Evolutionary conservation across 352 stramenopile genomes (phyloP).

Genomic region (Peronospora belbahrii): DNA sequence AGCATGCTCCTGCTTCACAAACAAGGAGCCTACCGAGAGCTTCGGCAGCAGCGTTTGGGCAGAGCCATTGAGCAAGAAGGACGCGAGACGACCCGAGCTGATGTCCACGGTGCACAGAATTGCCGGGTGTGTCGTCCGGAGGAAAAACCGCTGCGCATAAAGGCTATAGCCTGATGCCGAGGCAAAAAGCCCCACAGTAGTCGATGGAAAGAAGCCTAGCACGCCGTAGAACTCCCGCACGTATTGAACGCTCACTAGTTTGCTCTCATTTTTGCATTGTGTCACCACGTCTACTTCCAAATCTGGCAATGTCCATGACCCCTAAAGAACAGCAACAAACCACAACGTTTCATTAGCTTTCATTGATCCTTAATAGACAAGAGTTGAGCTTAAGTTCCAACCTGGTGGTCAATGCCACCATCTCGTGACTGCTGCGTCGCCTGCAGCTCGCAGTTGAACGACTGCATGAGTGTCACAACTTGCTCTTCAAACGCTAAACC

Average conservation of each 20-base stretch:
- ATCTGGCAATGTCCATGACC: conserved; percentile 56
- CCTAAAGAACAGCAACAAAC: conserved; percentile 20
- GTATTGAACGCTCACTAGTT: conserved; percentile 57
- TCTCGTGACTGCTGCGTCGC: conserved; percentile 60
- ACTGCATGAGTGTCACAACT: conserved; percentile 45
- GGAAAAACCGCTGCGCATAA: conserved; percentile 53
- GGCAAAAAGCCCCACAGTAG: conserved; percentile 54
- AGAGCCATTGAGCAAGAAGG: conserved; percentile 58
- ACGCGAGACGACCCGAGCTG: conserved; percentile 25
- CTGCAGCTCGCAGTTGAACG: conserved; percentile 39
- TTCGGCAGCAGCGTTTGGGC: conserved; percentile 52
- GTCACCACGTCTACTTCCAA: conserved; percentile 57
- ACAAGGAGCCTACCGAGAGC: conserved; percentile 55
- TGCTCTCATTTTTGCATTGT: conserved; percentile 76
- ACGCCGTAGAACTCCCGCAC: conserved; percentile 75
- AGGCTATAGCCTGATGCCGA: conserved; percentile 73
- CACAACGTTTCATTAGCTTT: too few relatives aligned
- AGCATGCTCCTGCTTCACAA: conserved; percentile 49
- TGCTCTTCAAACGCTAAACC: conserved; percentile 54
- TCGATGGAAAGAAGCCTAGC: conserved; percentile 32
- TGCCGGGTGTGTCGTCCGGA: conserved; percentile 49
- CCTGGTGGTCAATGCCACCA: conserved; percentile 64
- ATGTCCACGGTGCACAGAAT: conserved; percentile 52
- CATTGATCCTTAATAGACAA: too few relatives aligned
- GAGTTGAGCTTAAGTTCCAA: too few relatives aligned